Percentiles rank a stretch among this genome's conserved stretches.
phyloP scores from a whole-genome alignment of 257 asterid species.

The Marsdenia floribunda region DNA sequence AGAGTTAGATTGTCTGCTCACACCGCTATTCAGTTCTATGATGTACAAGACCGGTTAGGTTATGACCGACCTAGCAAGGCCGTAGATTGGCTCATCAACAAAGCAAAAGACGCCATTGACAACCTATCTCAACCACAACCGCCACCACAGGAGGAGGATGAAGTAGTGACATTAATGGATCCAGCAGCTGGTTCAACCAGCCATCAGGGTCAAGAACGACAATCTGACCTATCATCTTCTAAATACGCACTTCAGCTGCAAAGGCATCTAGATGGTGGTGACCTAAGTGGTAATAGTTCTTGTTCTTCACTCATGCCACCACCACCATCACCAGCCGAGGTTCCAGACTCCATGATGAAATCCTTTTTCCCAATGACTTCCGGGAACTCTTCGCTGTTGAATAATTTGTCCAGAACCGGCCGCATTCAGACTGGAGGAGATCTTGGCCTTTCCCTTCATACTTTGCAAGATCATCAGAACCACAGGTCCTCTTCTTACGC shows the following conservation, averaged over 20 bases:
- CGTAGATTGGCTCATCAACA: constrained; percentile 56
- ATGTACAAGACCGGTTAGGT: constrained; percentile 61
- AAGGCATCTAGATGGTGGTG: constrained; percentile 7
- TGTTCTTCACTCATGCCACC: constrained; percentile 19
- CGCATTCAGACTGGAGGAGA: constrained; percentile 27
- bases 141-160: neutral
- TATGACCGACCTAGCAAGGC: constrained; percentile 65
- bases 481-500: neutral
- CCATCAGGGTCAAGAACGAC: neutral
- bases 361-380: constrained; percentile 32
- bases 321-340: neutral
- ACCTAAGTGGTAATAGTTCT: neutral
- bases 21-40: constrained; percentile 63
- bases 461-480: constrained; percentile 20
- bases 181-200: constrained; percentile 22
- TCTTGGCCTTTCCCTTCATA: constrained; percentile 50
- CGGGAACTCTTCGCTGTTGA: neutral
- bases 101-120: constrained; percentile 50
- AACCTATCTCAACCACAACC: constrained; percentile 19
- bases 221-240: constrained; percentile 9
- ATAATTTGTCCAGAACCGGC: constrained; percentile 16
- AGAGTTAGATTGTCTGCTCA: constrained; percentile 57
- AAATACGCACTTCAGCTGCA: constrained; percentile 20
- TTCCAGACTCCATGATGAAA: constrained; percentile 13
- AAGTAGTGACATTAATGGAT: constrained; percentile 1